Evolutionary conservation across 1,139 yeast genomes (phyloP).

Genomic region (Eremothecium sinecaudum): DNA sequence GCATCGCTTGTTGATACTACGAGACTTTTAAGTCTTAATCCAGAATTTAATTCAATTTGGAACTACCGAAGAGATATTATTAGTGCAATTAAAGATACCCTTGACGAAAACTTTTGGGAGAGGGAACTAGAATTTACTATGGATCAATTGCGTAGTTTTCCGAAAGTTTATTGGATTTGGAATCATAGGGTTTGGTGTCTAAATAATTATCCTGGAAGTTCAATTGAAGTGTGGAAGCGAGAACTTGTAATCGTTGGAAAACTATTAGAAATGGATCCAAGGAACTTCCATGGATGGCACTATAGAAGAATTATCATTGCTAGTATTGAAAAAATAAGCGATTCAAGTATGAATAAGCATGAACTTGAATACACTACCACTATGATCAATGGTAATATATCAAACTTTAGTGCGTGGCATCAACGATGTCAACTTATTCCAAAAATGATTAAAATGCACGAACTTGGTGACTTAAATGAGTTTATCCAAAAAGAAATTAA

Average conservation of each 20-base stretch:
- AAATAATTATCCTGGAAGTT: conserved; percentile 40
- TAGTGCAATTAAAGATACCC: conserved; percentile 17
- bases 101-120: conserved; percentile 36
- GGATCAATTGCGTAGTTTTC: conserved; percentile 51
- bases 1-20: conserved; percentile 47
- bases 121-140: conserved; percentile 57
- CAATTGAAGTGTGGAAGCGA: conserved; percentile 43
- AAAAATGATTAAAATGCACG: conserved; percentile 34
- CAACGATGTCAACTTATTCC: conserved; percentile 68
- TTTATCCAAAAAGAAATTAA: conserved; percentile 53
- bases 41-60: conserved; percentile 88
- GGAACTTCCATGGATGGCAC: conserved; percentile 96
- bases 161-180: conserved; percentile 97
- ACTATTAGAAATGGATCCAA: conserved; percentile 58
- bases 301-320: conserved; percentile 68
- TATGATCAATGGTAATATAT: conserved; percentile 72
- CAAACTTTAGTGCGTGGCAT: conserved; percentile 96
- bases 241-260: conserved; percentile 65
- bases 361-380: conserved; percentile 74
- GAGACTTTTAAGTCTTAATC: conserved; percentile 53
- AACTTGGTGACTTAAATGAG: conserved; percentile 21
- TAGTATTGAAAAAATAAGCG: conserved; percentile 37
- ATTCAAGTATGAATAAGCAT: conserved; percentile 27
- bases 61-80: conserved; percentile 75
- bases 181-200: conserved; percentile 84